phyloP scores from a whole-genome alignment of 495 filamentous ascomycete genomes.

The Daldinia grandis region DNA sequence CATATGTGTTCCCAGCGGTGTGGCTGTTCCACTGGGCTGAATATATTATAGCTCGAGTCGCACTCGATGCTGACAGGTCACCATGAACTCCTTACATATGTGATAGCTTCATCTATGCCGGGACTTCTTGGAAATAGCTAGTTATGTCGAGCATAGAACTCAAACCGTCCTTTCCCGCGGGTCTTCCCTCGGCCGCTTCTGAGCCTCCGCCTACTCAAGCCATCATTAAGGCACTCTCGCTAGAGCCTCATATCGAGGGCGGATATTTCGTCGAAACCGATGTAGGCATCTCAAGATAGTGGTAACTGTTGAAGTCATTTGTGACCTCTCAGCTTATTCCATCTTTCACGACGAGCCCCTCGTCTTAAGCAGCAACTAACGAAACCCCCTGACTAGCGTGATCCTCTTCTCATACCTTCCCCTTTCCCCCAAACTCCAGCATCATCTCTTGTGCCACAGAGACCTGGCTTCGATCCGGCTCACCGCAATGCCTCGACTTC shows the following conservation, averaged over 20 bases:
- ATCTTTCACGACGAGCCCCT: neutral
- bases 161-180: conserved; percentile 36
- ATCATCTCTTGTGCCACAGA: conserved; percentile 37
- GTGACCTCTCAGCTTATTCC: neutral
- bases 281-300: conserved; percentile 27
- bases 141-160: conserved; percentile 12
- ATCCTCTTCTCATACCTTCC: conserved; percentile 57
- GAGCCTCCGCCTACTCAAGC: conserved; percentile 49
- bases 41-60: neutral
- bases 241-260: conserved; percentile 66
- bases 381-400: conserved; percentile 49
- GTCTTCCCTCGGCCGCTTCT: conserved; percentile 30
- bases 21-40: neutral
- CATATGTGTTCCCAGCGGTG: neutral
- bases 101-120: neutral
- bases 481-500: conserved; percentile 15
- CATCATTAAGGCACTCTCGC: conserved; percentile 55
- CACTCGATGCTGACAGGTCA: neutral
- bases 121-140: neutral
- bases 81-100: neutral
- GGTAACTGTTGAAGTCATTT: neutral
- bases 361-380: conserved; percentile 5
- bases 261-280: conserved; percentile 69
- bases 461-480: conserved; percentile 46
- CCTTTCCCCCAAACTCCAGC: conserved; percentile 52